Evolutionary conservation across 1,284 basidiomycete species (phyloP), one percentile per base, ranked within the genome.

Genomic region (Golubevia pallescens): DNA sequence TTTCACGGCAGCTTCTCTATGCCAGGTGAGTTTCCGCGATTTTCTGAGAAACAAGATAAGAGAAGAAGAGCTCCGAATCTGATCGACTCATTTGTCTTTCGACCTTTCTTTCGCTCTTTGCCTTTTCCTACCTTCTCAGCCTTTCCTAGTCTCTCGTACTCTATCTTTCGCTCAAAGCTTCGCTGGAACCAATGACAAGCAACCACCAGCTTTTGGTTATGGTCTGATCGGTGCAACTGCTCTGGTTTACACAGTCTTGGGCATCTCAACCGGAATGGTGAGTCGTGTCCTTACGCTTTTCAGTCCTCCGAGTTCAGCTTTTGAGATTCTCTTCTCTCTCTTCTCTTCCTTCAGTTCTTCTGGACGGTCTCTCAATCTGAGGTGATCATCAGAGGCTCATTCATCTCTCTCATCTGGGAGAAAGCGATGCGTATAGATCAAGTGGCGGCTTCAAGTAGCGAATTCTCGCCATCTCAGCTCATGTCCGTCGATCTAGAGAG

Each of bases 401-500:
- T 74, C n/a, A 60, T 76, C 60, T 70, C 71, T 51, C 65, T 70
- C 32, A 59, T 79, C 57, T 79, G 72, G 48, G 67, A 68, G 54
- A 79, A 79, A 52, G 67, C 70, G n/a, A 65, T 79, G 23, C 65
- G 61, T 2, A 61, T 79, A 4, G 73, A 77, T 52, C 38, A 65
- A n/a, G 68, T 70, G 1, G 73, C 77, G 2, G 70, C 68, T 6
- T 68, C 59, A 8, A 62, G 62, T 19, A 74, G 75, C 6, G 71
- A 73, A 14, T 71, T 69, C 3, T 67, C 69, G 55, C 73, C 73
- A 1, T 71, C 74, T 57, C 77, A 78, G 56, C 62, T 79, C 38
- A 75, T 77, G 71, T 78, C 76, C n/a, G 71, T 72, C 20, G 77
- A 79, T 57, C 66, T 69, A 59, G 75, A 79, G 55, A 70, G 75